Evolutionary conservation across 73 alveolate genomes (phyloP).

Genomic region (Breviolum minutum): DNA sequence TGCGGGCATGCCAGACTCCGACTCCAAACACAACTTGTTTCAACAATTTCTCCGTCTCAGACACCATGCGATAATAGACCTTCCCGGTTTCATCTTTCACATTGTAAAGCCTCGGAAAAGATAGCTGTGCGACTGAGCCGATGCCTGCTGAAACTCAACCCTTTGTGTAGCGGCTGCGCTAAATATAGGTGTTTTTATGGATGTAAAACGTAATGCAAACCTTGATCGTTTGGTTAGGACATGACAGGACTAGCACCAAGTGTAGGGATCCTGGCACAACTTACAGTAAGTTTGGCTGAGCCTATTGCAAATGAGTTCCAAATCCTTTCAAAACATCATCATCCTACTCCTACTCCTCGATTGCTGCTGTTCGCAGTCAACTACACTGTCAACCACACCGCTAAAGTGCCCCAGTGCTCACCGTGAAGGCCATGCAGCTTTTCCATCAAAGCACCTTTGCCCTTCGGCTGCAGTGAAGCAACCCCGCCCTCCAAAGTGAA

Average conservation of each 20-base stretch:
- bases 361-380: background rate
- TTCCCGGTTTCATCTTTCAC: conserved; percentile 49
- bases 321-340: background rate
- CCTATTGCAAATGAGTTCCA: background rate
- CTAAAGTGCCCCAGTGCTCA: background rate
- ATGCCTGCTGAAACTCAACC: background rate
- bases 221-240: too few species aligned
- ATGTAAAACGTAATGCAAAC: too few species aligned
- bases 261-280: too few species aligned
- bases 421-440: background rate
- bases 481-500: conserved; percentile 52
- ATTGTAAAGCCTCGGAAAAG: conserved; percentile 7
- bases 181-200: too few species aligned
- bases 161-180: background rate
- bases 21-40: background rate
- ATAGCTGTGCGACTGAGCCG: background rate
- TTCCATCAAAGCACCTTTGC: conserved; percentile 84
- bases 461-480: conserved; percentile 56
- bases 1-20: background rate
- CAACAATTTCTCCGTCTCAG: background rate
- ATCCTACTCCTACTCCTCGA: too few species aligned
- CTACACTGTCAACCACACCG: background rate
- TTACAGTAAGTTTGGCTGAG: too few species aligned
- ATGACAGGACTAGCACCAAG: too few species aligned
- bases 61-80: conserved; percentile 63